A percentile compares a stretch with the other conserved stretches of the same genome.
Evolutionary conservation across 176 grass and related monocot genomes (phyloP).

Genomic region (Hordeum vulgare): DNA sequence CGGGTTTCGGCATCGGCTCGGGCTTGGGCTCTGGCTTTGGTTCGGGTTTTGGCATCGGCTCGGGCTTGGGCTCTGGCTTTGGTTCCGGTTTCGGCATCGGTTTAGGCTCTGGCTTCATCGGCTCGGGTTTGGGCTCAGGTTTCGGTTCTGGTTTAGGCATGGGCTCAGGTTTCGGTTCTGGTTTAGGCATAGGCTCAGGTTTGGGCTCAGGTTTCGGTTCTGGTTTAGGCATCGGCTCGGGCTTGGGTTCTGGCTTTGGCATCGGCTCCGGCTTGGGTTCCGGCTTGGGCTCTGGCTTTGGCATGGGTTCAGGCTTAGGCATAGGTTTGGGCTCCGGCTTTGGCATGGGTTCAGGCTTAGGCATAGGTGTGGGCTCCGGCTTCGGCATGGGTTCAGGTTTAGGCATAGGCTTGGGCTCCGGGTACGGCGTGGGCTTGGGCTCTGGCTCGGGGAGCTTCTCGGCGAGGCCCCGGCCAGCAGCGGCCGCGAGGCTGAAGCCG

Average conservation of each 20-base stretch:
- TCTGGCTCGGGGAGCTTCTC: background rate
- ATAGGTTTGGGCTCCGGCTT: no score
- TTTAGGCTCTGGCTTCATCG: background rate
- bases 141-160: background rate
- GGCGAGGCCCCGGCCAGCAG: background rate
- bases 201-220: background rate
- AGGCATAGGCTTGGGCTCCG: background rate
- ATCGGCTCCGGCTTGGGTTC: background rate
- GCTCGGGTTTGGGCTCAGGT: background rate
- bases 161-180: background rate
- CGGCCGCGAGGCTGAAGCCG: background rate
- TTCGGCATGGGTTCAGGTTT: background rate
- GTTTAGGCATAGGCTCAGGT: background rate
- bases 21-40: background rate
- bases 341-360: background rate
- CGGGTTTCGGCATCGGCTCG: background rate
- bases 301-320: background rate
- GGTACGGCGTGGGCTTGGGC: background rate
- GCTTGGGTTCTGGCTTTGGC: background rate
- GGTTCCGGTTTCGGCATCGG: background rate
- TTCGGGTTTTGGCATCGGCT: background rate
- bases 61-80: background rate
- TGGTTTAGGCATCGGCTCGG: rapidly evolving
- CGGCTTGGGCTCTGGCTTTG: background rate
- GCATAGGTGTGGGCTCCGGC: no score